Evolutionary conservation across 129 eudicot species (phyloP).

Genomic region (Daucus carota): DH1_v3.0 NC_030381.2:43084001-43084500

Average conservation of each 20-base stretch:
- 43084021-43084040: background rate
- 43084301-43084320: no score
- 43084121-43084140: background rate
- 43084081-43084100: background rate
- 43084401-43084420: background rate
- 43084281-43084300: background rate
- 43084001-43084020: background rate
- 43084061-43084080: background rate
- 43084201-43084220: background rate
- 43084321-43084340: background rate
- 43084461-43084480: no score
- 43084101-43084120: slow-evolving; percentile 1
- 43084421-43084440: background rate
- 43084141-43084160: background rate
- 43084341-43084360: background rate
- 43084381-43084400: background rate
- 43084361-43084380: background rate
- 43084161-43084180: background rate
- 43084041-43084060: background rate
- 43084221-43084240: background rate
- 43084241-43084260: background rate
- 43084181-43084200: background rate
- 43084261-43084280: background rate
- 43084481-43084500: no score
- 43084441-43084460: background rate